Conservation (phyloP, 139 green algal species). For the Chlorella vulgaris region DNA sequence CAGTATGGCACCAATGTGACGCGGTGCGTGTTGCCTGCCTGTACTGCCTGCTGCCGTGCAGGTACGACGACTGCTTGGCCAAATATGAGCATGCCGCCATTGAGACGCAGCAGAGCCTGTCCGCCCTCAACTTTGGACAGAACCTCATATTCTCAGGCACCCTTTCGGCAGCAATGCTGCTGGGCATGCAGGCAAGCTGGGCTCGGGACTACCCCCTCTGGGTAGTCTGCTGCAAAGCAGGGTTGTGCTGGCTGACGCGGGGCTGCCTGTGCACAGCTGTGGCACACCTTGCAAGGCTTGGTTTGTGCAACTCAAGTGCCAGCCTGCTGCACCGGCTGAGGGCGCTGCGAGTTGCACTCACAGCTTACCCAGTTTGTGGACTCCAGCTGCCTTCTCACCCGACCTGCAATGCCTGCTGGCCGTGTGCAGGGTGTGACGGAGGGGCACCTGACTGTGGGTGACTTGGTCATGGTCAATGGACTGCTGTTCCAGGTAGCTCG, state of each 20-base stretch:
- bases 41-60: background rate
- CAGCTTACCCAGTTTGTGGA: too few relatives aligned
- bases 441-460: constrained; percentile 82
- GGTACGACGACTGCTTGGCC: constrained; percentile 87
- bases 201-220: too few relatives aligned
- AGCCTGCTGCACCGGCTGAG: background rate
- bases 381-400: background rate
- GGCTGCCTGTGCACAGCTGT: too few relatives aligned
- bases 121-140: constrained; percentile 94
- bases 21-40: background rate
- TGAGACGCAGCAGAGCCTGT: constrained; percentile 84
- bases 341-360: too few relatives aligned
- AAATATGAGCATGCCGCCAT: constrained; percentile 76
- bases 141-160: constrained; percentile 86
- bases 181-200: constrained; percentile 55
- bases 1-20: too few relatives aligned
- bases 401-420: background rate
- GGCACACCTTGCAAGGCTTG: too few relatives aligned
- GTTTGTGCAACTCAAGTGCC: too few relatives aligned
- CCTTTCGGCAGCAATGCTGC: constrained; percentile 78
- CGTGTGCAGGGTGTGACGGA: constrained; percentile 58
- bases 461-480: constrained; percentile 97
- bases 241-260: too few relatives aligned
- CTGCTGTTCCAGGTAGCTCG: constrained; percentile 92
- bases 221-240: too few relatives aligned